Conservation (phyloP, 257 asterid genomes). For the Solanum peruvianum region DNA sequence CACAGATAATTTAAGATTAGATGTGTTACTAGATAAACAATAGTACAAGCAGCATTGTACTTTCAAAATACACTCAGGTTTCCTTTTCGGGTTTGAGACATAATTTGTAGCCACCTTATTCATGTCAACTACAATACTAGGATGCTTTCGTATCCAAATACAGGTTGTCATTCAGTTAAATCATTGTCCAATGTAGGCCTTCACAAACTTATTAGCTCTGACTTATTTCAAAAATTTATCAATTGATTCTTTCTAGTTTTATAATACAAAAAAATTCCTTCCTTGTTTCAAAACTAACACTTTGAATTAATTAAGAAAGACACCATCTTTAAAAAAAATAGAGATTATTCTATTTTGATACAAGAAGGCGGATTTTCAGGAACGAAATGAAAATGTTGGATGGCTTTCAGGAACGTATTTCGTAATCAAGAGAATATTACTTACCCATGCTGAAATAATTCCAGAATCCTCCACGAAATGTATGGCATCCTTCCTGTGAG, state of each 20-base stretch:
- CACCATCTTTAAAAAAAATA: background rate
- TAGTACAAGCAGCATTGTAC: background rate
- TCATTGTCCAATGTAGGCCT: background rate
- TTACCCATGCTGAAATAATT: conserved; percentile 52
- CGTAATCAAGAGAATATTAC: background rate
- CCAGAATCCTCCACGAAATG: conserved; percentile 53
- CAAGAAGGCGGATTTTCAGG: background rate
- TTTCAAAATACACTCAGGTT: background rate
- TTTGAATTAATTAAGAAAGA: background rate
- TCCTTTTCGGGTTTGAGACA: background rate
- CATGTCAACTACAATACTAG: background rate
- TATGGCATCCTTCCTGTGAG: conserved; percentile 31
- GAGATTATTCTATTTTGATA: background rate
- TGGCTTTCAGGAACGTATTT: background rate
- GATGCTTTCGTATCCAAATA: background rate
- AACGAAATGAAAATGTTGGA: background rate
- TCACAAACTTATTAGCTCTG: background rate
- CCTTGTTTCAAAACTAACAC: background rate
- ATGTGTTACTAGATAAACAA: background rate
- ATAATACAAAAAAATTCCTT: background rate
- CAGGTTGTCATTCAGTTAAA: background rate
- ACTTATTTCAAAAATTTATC: background rate
- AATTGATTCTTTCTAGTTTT: background rate
- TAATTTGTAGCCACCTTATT: background rate
- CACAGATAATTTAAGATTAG: background rate